phyloP scores from a whole-genome alignment of 2,329 filamentous ascomycete species.

The Microascus cirrosus region DNA sequence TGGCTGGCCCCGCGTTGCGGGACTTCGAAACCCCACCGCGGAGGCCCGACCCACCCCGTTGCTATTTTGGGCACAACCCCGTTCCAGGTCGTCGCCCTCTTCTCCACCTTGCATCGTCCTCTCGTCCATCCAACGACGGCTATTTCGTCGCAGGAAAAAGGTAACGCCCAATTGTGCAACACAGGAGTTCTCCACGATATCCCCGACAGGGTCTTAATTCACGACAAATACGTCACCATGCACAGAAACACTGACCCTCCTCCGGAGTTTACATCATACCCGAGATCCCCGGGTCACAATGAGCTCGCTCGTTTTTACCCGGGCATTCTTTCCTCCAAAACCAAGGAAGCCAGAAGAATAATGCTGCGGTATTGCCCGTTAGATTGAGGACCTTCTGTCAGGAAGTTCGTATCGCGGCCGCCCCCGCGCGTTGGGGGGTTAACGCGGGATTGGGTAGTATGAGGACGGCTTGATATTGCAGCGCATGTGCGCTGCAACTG shows the following conservation, averaged over 20 bases:
- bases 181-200: neutral
- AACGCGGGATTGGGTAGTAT: neutral
- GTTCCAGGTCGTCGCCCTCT: neutral
- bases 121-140: no score
- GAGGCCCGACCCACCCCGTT: neutral
- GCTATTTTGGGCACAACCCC: neutral
- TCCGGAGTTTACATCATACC: neutral
- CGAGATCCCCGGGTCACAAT: neutral
- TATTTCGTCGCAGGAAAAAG: neutral
- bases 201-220: neutral
- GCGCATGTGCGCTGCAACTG: neutral
- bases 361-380: neutral
- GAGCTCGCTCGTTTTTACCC: neutral
- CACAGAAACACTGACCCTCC: neutral
- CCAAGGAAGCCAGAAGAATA: neutral
- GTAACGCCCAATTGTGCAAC: neutral
- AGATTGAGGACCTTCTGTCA: neutral
- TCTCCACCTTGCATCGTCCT: neutral
- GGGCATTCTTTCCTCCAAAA: neutral
- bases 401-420: neutral
- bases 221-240: neutral
- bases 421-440: neutral
- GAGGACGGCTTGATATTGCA: neutral
- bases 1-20: neutral
- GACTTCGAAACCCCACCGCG: neutral